Evolutionary conservation across 2,329 filamentous ascomycete genomes (phyloP).

Genomic region (Magnaporthiopsis rhizophila): DNA sequence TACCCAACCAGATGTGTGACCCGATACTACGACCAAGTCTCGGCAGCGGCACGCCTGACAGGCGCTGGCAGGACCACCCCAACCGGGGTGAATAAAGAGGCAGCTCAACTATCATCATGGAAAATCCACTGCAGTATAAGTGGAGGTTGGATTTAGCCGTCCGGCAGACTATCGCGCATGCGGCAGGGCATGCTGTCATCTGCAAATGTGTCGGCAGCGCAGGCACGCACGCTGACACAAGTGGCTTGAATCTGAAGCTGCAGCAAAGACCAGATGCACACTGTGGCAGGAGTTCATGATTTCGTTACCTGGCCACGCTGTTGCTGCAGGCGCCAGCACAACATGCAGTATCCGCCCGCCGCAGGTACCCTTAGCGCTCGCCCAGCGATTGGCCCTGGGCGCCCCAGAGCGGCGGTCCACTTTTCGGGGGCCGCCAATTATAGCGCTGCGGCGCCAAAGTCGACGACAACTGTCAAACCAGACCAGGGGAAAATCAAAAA

Average conservation of each 20-base stretch:
- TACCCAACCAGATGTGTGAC: background rate
- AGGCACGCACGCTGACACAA: too few relatives aligned
- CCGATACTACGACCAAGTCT: too few relatives aligned
- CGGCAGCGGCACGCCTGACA: too few relatives aligned
- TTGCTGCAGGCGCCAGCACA: background rate
- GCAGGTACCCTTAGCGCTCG: slow-evolving; percentile 6
- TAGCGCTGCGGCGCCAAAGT: slow-evolving; percentile 5
- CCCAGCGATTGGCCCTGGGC: slow-evolving; percentile 3
- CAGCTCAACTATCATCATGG: background rate
- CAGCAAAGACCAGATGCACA: too few relatives aligned
- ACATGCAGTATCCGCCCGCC: background rate
- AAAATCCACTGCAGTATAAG: background rate
- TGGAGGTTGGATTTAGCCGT: background rate
- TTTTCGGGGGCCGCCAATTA: slow-evolving; percentile 6
- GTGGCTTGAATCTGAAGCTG: too few relatives aligned
- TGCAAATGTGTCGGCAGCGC: background rate
- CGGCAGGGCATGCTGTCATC: background rate
- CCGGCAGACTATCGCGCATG: background rate
- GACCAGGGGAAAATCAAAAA: background rate
- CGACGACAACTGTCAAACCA: slow-evolving; percentile 6
- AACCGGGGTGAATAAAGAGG: background rate
- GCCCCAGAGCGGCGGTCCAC: background rate
- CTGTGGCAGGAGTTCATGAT: too few relatives aligned
- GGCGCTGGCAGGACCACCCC: too few relatives aligned
- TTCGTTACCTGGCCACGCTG: background rate